Evolutionary conservation across 2,329 filamentous ascomycete genomes (phyloP), one percentile per base, ranked within the genome.

Genomic region (Fusarium kyushuense): DNA sequence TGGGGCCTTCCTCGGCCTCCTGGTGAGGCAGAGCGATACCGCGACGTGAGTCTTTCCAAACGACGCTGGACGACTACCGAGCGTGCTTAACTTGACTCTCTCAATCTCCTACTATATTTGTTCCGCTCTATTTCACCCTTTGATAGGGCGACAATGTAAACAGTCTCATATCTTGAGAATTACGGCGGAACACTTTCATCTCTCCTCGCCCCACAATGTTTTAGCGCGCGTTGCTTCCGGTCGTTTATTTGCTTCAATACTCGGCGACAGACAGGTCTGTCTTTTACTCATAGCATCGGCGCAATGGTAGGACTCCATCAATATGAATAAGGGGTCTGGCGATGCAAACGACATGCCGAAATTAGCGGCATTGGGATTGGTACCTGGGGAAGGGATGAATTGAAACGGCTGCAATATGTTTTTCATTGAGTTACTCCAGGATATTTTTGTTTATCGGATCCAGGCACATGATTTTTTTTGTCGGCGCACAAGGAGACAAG

Each of bases 31-130:
- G 84, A 86, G 54, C 78, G 77, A 30, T 76, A 80, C 30, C 78
- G 83, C 9, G 85, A 87, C 58, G 58, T 80, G 57, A 81, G 79
- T 33, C 77, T 80, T 21, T 77, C 80, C 2, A 88, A 87, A 76
- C 76, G 86, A 52, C 79, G 86, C 25, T 88, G 86, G 86, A 87
- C 85, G 23, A 81, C 87, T 6, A 86, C 81, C 45, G 85, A 88
- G 69, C 80, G 77, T 56, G 73, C 70, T 47, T 74, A 60, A 62
- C 27, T 25, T 8, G 30, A 55, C 36, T 32, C 49, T 54, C 29
- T 9, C 21, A 33, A 51, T 40, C 25, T 54, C 23, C 40, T 41
- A 43, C 55, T 46, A 57, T 65, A 57, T 52, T 56, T 27, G 9
- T 27, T 33, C 46, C 35, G 49, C 33, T 51, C 52, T 46, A 49